Evolutionary conservation across 2,329 filamentous ascomycete genomes (phyloP), one percentile per base, ranked within the genome.

Genomic region (Macroventuria anomochaeta): DNA sequence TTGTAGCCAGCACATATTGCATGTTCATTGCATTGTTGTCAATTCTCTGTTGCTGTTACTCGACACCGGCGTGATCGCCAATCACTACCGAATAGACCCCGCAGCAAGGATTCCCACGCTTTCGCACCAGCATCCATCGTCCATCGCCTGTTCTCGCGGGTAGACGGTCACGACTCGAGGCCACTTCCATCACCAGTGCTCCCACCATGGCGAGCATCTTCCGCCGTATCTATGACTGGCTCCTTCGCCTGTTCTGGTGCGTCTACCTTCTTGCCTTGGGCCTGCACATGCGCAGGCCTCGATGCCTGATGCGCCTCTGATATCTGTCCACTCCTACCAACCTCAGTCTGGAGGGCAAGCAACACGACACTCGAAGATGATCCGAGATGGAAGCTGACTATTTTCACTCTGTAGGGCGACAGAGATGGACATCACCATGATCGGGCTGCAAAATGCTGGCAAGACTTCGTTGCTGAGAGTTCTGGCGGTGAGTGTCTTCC

Each of bases 401-500:
- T 29, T 52, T 43, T 53, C 55, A 46, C 52, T 58, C 46, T 63
- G 23, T 58, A 97, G 93, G 95, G 92, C 93, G 65, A 96, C 93
- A 64, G 95, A 99, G 81, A 97, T 99, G 93, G 95, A 99, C 79
- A 93, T 99, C 74, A 97, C 95, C 66, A 96, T 99, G 89, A 93
- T 99, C 75, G 95, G 95, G 20, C 81, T 99, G 73, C 95, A 99
- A 75, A 97, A 97, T 80, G 95, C 95, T 55, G 95, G 95, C 71
- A 99, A 99, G 81, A 97, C 95, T 32, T 97, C 93, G 58, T 78
- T 99, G 71, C 82, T 99, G 75, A 86, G 93, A 68, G 93, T 97
- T 69, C 83, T 99, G 68, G 93, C 93, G 81, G 95, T 99, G 87
- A 85, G 93, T 78, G 55, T 55, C 64, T 64, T 64, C 69, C 67